Percentiles rank a stretch among this genome's conserved stretches.
Evolutionary conservation across 352 stramenopile species (phyloP).

Genomic region (Pythium insidiosum): DNA sequence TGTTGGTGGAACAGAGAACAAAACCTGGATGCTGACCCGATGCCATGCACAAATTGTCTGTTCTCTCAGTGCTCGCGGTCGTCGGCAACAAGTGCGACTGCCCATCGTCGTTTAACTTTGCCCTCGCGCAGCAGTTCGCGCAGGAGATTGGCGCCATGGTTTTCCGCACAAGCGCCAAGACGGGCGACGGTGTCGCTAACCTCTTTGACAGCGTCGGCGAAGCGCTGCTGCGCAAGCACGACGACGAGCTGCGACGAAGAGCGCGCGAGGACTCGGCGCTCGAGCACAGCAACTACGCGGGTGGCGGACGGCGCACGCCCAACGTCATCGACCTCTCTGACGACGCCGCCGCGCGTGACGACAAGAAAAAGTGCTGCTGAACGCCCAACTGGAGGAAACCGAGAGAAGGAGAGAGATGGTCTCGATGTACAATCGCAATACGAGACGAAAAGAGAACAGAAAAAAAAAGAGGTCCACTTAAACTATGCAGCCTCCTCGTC

Average conservation of each 20-base stretch:
- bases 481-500: no score
- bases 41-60: neutral
- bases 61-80: constrained; percentile 47
- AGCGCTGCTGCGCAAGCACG: constrained; percentile 69
- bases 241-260: constrained; percentile 49
- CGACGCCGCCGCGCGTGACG: no score
- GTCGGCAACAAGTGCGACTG: constrained; percentile 83
- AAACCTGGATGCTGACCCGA: neutral
- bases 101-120: constrained; percentile 54
- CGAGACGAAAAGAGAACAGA: no score
- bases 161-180: constrained; percentile 80
- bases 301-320: no score
- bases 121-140: constrained; percentile 60
- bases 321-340: no score
- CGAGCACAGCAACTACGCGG: no score
- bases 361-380: no score
- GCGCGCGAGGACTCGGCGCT: constrained; percentile 31
- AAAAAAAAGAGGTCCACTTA: no score
- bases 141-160: constrained; percentile 75
- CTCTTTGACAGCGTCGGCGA: constrained; percentile 70
- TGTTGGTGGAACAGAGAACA: neutral
- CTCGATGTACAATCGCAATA: no score
- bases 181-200: constrained; percentile 61
- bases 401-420: no score
- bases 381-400: no score